phyloP scores from a whole-genome alignment of 1,284 basidiomycete species.

The Tremellales sp. region DNA sequence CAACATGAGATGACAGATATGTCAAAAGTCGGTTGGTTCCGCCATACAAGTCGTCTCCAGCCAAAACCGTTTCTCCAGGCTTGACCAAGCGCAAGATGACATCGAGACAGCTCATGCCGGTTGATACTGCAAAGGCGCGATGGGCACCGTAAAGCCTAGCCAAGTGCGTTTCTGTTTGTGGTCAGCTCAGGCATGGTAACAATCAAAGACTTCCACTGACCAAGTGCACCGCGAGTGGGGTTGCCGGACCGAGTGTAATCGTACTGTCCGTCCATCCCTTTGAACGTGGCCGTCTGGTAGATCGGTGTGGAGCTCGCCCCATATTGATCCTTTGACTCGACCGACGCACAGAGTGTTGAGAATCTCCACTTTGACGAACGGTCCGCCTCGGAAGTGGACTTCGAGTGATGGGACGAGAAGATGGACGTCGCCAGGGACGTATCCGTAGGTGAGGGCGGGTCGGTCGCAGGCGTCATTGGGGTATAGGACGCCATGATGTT shows the following conservation, averaged over 20 bases:
- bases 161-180: constrained; percentile 74
- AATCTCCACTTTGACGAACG: constrained; percentile 41
- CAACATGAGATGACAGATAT: constrained; percentile 83
- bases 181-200: neutral
- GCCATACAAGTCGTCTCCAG: constrained; percentile 96
- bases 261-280: constrained; percentile 78
- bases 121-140: constrained; percentile 86
- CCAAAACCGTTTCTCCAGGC: constrained; percentile 90
- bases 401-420: constrained; percentile 28
- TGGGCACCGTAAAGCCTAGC: constrained; percentile 87
- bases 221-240: constrained; percentile 89
- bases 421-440: constrained; percentile 20
- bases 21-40: constrained; percentile 93
- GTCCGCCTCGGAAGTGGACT: constrained; percentile 15
- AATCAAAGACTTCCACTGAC: constrained; percentile 52
- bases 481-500: neutral
- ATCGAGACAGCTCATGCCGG: constrained; percentile 97
- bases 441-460: constrained; percentile 35
- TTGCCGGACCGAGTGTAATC: constrained; percentile 96
- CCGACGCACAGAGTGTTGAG: constrained; percentile 64
- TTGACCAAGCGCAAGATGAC: constrained; percentile 90
- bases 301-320: constrained; percentile 92
- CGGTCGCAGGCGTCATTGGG: neutral
- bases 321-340: constrained; percentile 93
- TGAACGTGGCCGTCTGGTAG: constrained; percentile 98